Conservation (phyloP, 192 early-diverging fungal genomes). For the Entophlyctis luteolus region DNA sequence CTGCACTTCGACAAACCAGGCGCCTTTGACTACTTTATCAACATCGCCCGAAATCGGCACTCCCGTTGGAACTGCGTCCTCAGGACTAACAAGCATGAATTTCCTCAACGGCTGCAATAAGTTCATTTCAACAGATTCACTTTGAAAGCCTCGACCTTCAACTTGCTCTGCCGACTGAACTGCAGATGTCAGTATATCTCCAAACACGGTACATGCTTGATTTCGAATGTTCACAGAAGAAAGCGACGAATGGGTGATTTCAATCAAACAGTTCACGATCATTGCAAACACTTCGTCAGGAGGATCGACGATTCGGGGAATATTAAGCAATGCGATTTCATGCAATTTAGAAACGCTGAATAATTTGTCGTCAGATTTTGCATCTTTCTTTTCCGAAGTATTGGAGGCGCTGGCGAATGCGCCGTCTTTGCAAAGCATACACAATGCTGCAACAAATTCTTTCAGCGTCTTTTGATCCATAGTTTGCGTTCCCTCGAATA, state of each 20-base stretch:
- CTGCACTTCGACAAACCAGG: conserved; percentile 69
- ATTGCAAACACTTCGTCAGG: conserved; percentile 54
- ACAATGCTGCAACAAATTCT: conserved; percentile 66
- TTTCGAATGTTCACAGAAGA: conserved; percentile 62
- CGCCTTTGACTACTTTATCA: conserved; percentile 18
- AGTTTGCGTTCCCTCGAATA: conserved; percentile 65
- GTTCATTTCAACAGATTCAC: conserved; percentile 54
- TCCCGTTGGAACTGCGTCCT: conserved; percentile 21
- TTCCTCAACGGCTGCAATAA: conserved; percentile 63
- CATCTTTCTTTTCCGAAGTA: conserved; percentile 6
- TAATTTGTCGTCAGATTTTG: conserved; percentile 61
- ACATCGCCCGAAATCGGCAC: conserved; percentile 3
- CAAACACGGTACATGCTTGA: conserved; percentile 72
- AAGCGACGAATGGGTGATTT: conserved; percentile 60
- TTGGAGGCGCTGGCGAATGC: conserved; percentile 27
- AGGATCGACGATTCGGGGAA: conserved; percentile 36
- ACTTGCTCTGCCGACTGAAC: conserved; percentile 53
- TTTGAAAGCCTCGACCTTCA: conserved; percentile 11
- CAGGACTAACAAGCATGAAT: conserved; percentile 63
- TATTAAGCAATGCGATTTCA: conserved; percentile 57
- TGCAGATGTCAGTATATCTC: conserved; percentile 69
- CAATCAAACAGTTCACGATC: conserved; percentile 69
- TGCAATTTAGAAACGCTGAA: conserved; percentile 75
- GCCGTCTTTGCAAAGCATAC: conserved; percentile 48
- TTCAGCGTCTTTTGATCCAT: conserved; percentile 58